Evolutionary conservation across 805 yeast species (phyloP).

Genomic region (Teunomyces tritomae): DNA sequence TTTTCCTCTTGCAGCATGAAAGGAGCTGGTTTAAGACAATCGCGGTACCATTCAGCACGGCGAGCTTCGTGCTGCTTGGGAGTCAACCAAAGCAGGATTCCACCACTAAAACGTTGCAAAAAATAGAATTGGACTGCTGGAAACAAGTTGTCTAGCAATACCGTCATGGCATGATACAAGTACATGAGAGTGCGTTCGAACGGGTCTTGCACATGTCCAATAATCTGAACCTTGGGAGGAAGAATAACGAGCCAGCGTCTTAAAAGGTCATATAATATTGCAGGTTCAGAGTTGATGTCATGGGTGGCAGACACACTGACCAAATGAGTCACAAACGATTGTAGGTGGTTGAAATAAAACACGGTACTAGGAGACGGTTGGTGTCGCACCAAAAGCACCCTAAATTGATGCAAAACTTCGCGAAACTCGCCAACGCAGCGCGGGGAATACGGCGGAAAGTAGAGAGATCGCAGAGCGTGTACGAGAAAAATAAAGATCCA

Average conservation of each 20-base stretch:
- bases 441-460: constrained; percentile 7
- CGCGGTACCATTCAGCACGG: not conserved
- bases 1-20: not conserved
- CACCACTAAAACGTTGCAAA: constrained; percentile 22
- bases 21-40: not conserved
- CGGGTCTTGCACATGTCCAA: constrained; percentile 11
- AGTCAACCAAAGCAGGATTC: constrained; percentile 9
- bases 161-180: constrained; percentile 14
- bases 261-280: constrained; percentile 15
- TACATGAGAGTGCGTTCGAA: constrained; percentile 11
- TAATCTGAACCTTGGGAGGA: constrained; percentile 17
- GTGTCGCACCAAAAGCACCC: not conserved
- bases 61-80: not conserved
- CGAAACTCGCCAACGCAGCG: constrained; percentile 1
- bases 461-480: not conserved
- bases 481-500: not conserved
- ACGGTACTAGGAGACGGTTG: not conserved
- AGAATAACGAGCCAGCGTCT: constrained; percentile 20
- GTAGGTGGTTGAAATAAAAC: constrained; percentile 12
- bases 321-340: constrained; percentile 7
- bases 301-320: not conserved
- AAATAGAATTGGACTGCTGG: constrained; percentile 21
- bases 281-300: constrained; percentile 6
- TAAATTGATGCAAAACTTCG: constrained; percentile 3
- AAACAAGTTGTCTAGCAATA: constrained; percentile 18